Base-by-base conservation (phyloP, 1,284 basidiomycete genomes). In the Leccinum angustisporum region DNA sequence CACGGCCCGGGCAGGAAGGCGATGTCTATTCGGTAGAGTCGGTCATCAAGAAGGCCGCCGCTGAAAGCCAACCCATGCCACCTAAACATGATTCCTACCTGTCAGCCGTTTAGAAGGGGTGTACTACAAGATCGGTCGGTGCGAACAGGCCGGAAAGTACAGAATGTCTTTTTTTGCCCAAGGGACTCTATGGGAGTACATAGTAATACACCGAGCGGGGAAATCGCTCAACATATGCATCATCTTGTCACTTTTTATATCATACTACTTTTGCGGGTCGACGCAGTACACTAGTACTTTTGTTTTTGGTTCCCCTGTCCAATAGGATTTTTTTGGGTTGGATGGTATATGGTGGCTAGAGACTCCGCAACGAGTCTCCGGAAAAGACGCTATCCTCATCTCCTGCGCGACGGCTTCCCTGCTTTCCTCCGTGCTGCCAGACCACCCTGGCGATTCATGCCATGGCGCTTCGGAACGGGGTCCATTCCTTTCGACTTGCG, bases 401-500 rank as follows among this genome's bases (percentile, higher is more conserved):
- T 82, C 76, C 90, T 83, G 67, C 90, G 82, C 63, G 88, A 83
- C 30, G 88, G 82, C 34, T 87, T 82, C 25, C 90, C 90, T 40
- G 89, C 78, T 72, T 85, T 88, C 64, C 85, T 79, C 61, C 81
- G 78, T 48, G 82, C 87, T 34, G 83, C 83, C 30, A 85, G 61
- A 13, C 76, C 77, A 40, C 89, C 90, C 71, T 91, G 87, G 48
- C 85, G 80, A 70, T 90, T 91, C 80, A 87, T 83, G 30, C 81
- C 83, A 48, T 74, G 78, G 11, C 79, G 72, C 64, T 78, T 80
- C 8, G 83, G 79, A 60, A 82, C 75, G 30, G 85, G 75, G 9
- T 79, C 68, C 74, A 91, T 69, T 52, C 91, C 90, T 70, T 91
- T 92, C 43, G 91, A 88, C 61, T 76, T 75, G 68, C 90, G 80